Conservation (phyloP, 2,329 filamentous ascomycete genomes). For the Claviceps sp. region DNA sequence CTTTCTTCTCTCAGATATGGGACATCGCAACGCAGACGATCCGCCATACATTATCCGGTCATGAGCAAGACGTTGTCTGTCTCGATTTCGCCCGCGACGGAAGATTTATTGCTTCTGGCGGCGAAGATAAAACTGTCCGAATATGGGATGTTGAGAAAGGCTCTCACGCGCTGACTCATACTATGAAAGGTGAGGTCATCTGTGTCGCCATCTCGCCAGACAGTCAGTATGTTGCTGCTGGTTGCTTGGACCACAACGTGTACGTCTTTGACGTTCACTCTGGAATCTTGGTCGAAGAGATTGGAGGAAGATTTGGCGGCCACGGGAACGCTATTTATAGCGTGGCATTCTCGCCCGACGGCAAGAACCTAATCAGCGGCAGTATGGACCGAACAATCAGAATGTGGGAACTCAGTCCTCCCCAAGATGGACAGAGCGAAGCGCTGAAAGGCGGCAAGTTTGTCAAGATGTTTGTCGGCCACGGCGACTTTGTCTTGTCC, state of each 20-base stretch:
- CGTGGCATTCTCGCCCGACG: conserved; percentile 89
- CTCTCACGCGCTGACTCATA: conserved; percentile 69
- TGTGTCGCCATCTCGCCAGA: conserved; percentile 96
- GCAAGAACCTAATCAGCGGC: conserved; percentile 84
- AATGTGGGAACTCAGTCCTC: conserved; percentile 87
- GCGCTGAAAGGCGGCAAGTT: conserved; percentile 79
- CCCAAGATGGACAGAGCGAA: conserved; percentile 51
- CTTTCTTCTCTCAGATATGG: conserved; percentile 55
- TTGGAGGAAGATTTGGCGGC: conserved; percentile 73
- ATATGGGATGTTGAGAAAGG: conserved; percentile 91
- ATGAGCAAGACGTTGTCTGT: conserved; percentile 97
- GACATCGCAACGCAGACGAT: conserved; percentile 77
- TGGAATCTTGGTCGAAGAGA: conserved; percentile 75
- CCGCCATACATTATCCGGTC: conserved; percentile 84
- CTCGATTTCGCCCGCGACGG: conserved; percentile 90
- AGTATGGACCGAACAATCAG: conserved; percentile 97
- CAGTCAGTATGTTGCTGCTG: conserved; percentile 85
- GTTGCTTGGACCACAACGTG: conserved; percentile 93
- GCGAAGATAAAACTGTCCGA: conserved; percentile 84
- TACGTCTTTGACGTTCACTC: conserved; percentile 88
- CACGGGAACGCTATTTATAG: conserved; percentile 96
- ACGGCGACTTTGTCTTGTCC: conserved; percentile 93
- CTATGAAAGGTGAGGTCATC: conserved; percentile 91
- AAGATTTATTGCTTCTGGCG: conserved; percentile 86
- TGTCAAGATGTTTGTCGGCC: conserved; percentile 91